A percentile compares a stretch with the other conserved stretches of the same genome.
Conservation (phyloP, 164 flowering plant genomes). For the Tinospora cordifolia region DNA sequence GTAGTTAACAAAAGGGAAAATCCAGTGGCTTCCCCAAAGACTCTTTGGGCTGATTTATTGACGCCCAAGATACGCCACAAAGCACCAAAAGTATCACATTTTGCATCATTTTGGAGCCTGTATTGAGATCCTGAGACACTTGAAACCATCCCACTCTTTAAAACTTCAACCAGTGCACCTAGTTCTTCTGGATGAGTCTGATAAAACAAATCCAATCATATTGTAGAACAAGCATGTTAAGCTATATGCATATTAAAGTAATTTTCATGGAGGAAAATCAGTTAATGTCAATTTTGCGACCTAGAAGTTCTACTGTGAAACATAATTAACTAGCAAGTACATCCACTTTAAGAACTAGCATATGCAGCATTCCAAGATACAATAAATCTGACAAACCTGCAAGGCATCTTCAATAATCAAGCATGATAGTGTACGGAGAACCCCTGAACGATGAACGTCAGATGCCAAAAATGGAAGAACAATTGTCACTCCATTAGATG, state of each 20-base stretch:
- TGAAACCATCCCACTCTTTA: slow-evolving; percentile 95
- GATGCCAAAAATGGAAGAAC: slow-evolving; percentile 82
- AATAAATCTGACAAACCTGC: slow-evolving; percentile 46
- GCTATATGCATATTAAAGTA: neutral
- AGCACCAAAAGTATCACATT: slow-evolving; percentile 84
- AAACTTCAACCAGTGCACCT: slow-evolving; percentile 74
- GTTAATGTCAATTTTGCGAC: neutral
- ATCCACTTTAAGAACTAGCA: neutral
- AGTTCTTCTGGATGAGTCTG: slow-evolving; percentile 95
- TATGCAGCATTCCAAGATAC: slow-evolving; percentile 1
- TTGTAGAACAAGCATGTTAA: neutral
- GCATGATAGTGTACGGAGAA: slow-evolving; percentile 73
- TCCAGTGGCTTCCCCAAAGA: slow-evolving; percentile 98
- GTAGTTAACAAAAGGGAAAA: slow-evolving; percentile 85
- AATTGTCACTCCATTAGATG: slow-evolving; percentile 64
- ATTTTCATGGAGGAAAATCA: neutral
- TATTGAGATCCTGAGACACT: slow-evolving; percentile 81
- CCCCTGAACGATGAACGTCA: slow-evolving; percentile 77
- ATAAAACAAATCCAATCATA: slow-evolving; percentile 19
- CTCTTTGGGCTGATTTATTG: slow-evolving; percentile 74
- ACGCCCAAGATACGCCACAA: slow-evolving; percentile 88
- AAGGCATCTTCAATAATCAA: slow-evolving; percentile 78
- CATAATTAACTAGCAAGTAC: neutral
- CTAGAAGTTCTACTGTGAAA: neutral
- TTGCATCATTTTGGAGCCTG: slow-evolving; percentile 73